A percentile compares a stretch with the other conserved stretches of the same genome.
phyloP scores from a whole-genome alignment of 495 filamentous ascomycete genomes.

The Aspergillus conjunctus region DNA sequence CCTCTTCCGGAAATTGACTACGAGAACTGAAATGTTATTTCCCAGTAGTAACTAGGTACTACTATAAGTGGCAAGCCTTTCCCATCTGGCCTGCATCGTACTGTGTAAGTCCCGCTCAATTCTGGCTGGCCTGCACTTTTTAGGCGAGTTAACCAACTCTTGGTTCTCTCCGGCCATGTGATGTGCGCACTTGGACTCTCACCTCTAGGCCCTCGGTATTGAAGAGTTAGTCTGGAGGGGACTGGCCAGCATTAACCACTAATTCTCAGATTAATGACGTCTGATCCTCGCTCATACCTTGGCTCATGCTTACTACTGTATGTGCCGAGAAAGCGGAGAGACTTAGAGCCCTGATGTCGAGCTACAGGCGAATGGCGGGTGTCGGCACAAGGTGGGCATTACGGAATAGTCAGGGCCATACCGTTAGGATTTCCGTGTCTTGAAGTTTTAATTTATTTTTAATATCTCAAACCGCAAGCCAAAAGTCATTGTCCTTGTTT shows the following conservation, averaged over 20 bases:
- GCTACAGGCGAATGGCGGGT: not conserved
- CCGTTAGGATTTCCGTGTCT: too few species aligned
- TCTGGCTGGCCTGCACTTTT: not conserved
- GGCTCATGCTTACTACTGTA: not conserved
- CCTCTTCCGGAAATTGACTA: too few species aligned
- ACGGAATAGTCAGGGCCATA: not conserved
- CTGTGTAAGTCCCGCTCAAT: not conserved
- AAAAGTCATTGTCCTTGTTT: too few species aligned
- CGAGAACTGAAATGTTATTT: not conserved
- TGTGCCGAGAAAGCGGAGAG: constrained; percentile 4
- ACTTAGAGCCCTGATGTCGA: not conserved
- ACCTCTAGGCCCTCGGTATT: not conserved
- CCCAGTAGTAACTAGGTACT: too few species aligned
- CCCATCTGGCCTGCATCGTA: not conserved
- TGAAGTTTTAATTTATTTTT: too few species aligned
- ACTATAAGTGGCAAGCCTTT: not conserved
- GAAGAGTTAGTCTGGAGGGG: constrained; percentile 13
- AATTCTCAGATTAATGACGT: not conserved
- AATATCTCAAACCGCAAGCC: too few species aligned
- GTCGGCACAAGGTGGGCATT: not conserved
- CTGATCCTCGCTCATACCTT: not conserved
- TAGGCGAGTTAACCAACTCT: too few species aligned
- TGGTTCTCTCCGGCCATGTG: constrained; percentile 12
- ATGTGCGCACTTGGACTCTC: constrained; percentile 10
- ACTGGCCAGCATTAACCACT: constrained; percentile 1